phyloP scores from a whole-genome alignment of 441 rosid genomes.

The Rhodomyrtus psidioides region DNA sequence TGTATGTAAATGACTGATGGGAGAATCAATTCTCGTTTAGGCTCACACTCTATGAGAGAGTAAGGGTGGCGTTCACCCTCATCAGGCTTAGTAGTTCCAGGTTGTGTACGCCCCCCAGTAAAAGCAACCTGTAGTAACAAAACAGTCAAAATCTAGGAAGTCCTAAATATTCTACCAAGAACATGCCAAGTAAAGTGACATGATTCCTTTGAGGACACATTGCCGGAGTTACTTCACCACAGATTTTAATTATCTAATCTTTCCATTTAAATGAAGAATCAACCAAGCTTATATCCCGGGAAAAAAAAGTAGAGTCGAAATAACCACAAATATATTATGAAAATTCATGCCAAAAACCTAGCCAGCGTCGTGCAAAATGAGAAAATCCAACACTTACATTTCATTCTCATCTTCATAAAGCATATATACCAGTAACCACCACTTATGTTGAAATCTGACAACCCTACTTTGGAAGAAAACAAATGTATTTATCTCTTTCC shows the following conservation, averaged over 20 bases:
- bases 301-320: neutral
- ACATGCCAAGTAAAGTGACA: neutral
- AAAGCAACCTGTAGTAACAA: conserved; percentile 61
- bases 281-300: neutral
- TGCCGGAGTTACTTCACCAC: neutral
- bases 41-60: conserved; percentile 85
- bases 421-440: neutral
- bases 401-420: neutral
- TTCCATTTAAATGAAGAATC: neutral
- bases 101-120: conserved; percentile 97
- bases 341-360: neutral
- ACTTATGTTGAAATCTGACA: neutral
- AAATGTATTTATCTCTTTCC: neutral
- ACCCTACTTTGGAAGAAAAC: neutral
- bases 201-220: neutral
- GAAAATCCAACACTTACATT: neutral
- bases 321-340: neutral
- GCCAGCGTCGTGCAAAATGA: neutral
- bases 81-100: conserved; percentile 96
- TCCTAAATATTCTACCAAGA: neutral
- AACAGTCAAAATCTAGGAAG: neutral
- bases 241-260: neutral
- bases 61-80: conserved; percentile 95
- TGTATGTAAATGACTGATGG: conserved; percentile 88
- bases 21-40: conserved; percentile 68